Evolutionary conservation across 441 rosid species (phyloP).

Genomic region (Omphalea diandra): DNA sequence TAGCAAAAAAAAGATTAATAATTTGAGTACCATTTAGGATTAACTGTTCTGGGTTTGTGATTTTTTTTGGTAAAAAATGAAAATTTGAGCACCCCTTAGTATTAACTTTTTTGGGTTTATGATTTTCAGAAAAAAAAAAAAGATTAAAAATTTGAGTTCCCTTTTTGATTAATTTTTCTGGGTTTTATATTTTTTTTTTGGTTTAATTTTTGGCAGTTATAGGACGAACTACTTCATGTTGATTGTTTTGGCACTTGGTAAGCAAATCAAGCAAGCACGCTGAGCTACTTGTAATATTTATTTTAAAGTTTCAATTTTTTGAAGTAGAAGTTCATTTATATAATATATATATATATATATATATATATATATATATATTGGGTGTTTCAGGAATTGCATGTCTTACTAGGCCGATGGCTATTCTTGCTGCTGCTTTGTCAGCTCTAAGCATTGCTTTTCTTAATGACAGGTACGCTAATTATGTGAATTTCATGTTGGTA

Average conservation of each 20-base stretch:
- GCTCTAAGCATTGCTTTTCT: conserved; percentile 71
- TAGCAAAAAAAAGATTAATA: no score
- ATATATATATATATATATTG: no score
- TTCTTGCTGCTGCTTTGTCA: conserved; percentile 63
- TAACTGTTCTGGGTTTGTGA: no score
- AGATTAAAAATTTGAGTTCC: background rate
- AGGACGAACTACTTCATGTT: conserved; percentile 89
- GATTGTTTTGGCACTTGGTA: conserved; percentile 79
- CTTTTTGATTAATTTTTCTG: background rate
- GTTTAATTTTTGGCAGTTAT: conserved; percentile 59
- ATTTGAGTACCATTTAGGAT: no score
- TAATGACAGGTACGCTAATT: conserved; percentile 70
- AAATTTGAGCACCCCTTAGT: no score
- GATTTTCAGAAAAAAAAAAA: no score
- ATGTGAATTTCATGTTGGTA: background rate
- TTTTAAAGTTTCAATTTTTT: background rate
- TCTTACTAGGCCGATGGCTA: conserved; percentile 75
- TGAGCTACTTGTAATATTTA: background rate
- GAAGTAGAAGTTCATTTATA: background rate
- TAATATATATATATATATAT: no score
- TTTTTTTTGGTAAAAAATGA: no score
- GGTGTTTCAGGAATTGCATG: conserved; percentile 74
- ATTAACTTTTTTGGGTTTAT: no score
- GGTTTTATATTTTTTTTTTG: background rate
- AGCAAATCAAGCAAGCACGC: conserved; percentile 27